Evolutionary conservation across 2,329 filamentous ascomycete genomes (phyloP).

Genomic region (Cladophialophora psammophila): DNA sequence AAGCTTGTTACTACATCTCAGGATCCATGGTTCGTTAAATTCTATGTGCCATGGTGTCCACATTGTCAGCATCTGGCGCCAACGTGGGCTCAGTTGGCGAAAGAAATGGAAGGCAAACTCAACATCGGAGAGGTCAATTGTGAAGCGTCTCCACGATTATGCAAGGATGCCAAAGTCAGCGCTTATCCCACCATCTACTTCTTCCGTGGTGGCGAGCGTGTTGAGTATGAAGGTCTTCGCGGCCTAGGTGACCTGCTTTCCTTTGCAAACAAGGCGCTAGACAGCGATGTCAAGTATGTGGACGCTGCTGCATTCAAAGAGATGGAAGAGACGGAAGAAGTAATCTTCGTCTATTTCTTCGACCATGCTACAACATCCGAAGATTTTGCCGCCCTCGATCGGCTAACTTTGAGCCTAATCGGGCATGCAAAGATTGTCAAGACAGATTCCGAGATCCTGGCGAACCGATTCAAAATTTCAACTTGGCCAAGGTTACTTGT

Average conservation of each 20-base stretch:
- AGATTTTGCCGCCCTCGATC: constrained; percentile 87
- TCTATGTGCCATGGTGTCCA: constrained; percentile 96
- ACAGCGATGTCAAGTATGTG: constrained; percentile 80
- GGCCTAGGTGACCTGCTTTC: constrained; percentile 88
- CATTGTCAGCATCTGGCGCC: constrained; percentile 94
- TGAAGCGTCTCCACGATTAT: constrained; percentile 82
- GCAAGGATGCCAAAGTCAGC: constrained; percentile 82
- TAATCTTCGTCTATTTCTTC: constrained; percentile 97
- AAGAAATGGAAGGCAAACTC: constrained; percentile 86
- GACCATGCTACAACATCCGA: constrained; percentile 92
- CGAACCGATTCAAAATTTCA: constrained; percentile 88
- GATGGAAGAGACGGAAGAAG: constrained; percentile 90
- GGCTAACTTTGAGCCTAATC: constrained; percentile 84
- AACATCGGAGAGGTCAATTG: constrained; percentile 98
- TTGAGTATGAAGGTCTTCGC: constrained; percentile 91
- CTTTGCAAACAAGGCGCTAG: constrained; percentile 86
- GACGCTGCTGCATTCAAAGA: constrained; percentile 77
- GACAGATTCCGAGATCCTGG: constrained; percentile 78
- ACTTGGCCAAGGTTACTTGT: constrained; percentile 96
- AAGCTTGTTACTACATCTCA: constrained; percentile 82
- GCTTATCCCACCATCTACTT: constrained; percentile 91
- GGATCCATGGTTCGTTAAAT: constrained; percentile 98
- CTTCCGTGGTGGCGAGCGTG: constrained; percentile 88
- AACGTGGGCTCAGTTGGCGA: constrained; percentile 86
- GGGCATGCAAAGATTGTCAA: constrained; percentile 93